A percentile compares a stretch with the other conserved stretches of the same genome.
Conservation (phyloP, 2,329 filamentous ascomycete genomes). For the Peltaster fructicola region DNA sequence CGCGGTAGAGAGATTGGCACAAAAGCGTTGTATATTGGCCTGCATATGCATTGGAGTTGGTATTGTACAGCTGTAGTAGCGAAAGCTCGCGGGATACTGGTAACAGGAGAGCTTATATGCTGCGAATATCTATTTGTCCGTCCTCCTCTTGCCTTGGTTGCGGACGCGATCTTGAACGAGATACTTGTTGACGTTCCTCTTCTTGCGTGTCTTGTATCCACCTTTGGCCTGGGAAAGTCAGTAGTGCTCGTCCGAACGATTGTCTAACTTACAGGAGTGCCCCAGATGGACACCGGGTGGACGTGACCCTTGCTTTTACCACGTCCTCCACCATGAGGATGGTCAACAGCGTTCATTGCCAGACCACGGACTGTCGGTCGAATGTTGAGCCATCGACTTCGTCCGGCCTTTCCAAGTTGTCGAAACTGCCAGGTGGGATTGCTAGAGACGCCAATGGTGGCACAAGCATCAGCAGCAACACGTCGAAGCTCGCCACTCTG, state of each 20-base stretch:
- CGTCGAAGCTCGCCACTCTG: constrained; percentile 86
- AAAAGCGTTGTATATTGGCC: no score
- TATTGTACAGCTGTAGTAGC: no score
- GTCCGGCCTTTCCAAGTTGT: constrained; percentile 86
- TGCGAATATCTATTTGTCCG: no score
- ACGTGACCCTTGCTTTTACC: constrained; percentile 99
- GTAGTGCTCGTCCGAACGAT: constrained; percentile 3
- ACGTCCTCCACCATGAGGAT: constrained; percentile 96
- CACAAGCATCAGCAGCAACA: constrained; percentile 82
- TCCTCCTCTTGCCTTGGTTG: constrained; percentile 76
- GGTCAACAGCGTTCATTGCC: constrained; percentile 97
- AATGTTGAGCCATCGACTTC: constrained; percentile 85
- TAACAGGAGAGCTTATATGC: no score
- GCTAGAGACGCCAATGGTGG: constrained; percentile 85
- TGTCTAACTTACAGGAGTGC: constrained; percentile 59
- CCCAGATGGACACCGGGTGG: constrained; percentile 90
- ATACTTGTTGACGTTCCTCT: constrained; percentile 79
- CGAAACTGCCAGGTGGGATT: constrained; percentile 82
- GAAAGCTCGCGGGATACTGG: no score
- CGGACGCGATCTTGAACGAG: constrained; percentile 68
- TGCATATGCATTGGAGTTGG: no score
- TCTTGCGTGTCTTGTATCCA: constrained; percentile 81
- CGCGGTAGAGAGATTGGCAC: no score
- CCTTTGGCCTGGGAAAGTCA: constrained; percentile 44
- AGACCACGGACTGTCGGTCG: constrained; percentile 90